Base-by-base conservation (phyloP, 176 grass and related monocot genomes). In the Rhynchospora tenuis region DNA sequence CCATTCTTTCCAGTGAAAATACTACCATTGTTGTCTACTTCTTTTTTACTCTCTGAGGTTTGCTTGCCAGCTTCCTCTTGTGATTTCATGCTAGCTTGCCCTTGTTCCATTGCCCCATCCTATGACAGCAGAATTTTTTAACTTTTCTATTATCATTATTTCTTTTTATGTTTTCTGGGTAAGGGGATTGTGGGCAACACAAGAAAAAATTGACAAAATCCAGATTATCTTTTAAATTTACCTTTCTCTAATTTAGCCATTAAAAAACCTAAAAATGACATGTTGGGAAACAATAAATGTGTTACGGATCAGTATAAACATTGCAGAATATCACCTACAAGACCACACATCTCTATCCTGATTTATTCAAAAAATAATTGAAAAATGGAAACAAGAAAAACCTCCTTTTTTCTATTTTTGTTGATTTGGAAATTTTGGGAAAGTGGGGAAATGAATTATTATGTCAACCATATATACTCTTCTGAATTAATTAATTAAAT, bases 31-130 rank as follows among this genome's bases (percentile, higher is more conserved):
- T 93, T 88, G 79, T 95, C 93, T 47, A 81, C 84, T 78, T 93
- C 94, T 12, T 98, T 85, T 42, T 96, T 91, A 88, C 84, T 88
- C 23, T 99, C 91, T 56, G 59, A 59, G 79, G 82, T 94, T 70
- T 94, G 89, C 68, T 91, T 93, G 11, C 82, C 74, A 15, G 68
- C 85, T 66, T 99, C 85, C 15, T 26, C 55, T n/a, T 79, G 81
- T 26, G 87, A 54, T 84, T 84, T 90, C 70, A 87, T 73, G 57
- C 76, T 67, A 65, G 59, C 44, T 83, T 85, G 73, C 15, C 28
- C 87, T 59, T 88, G 91, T 58, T 83, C 86, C 31, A 78, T 78
- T 57, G 28, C 24, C 62, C 28, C 64, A 82, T 83, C 84, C 79
- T 82, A 73, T 68, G 89, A 62, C 14, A 77, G 14, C 24, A 63